Evolutionary conservation across 768 basidiomycete genomes (phyloP), one percentile per base, ranked within the genome.

Genomic region (Panus rudis): DNA sequence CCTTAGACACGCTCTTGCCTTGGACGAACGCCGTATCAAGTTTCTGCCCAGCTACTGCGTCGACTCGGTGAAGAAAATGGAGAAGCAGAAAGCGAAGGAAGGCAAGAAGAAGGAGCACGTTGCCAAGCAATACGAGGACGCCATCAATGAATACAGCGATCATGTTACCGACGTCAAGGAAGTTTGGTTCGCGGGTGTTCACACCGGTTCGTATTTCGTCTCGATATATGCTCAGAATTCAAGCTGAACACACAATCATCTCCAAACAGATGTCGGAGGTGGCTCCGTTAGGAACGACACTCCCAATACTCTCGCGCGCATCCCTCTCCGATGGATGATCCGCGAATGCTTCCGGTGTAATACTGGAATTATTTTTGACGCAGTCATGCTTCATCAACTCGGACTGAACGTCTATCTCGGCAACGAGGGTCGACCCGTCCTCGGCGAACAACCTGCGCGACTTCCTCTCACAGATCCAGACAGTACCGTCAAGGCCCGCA

Each of bases 1-100:
- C 14, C 79, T 83, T 59, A 70, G 82, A 14, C 82, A 85, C 37
- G 80, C 79, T 0, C 55, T 84, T 8, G 60, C 80, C 2, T 69
- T 85, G n/a, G 79, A 83, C 38, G 80, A 82, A 42, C 71, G 67
- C 4, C 70, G 79, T 2, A 65, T 73, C 41, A 79, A 78, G 57
- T 81, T 80, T 57, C 26, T 51, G 11, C 52, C 52, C 2, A 45
- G 28, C 24, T 50, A 31, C 31, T 42, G 48, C 39, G 47, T 45
- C 53, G 56, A 6, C 58, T 61, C 4, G 52, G 53, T 33, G 45
- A 42, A 23, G 44, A 60, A n/a, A 67, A 69, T 39, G 48, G 20
- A 12, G 24, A 35, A 8, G 6, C 21, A 42, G 16, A 49, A 27
- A 13, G 17, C 27, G 10, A 4, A 20, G 22, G 19, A 41, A 27